phyloP scores from a whole-genome alignment of 2,329 filamentous ascomycete species.

The Berkeleyomyces rouxiae region DNA sequence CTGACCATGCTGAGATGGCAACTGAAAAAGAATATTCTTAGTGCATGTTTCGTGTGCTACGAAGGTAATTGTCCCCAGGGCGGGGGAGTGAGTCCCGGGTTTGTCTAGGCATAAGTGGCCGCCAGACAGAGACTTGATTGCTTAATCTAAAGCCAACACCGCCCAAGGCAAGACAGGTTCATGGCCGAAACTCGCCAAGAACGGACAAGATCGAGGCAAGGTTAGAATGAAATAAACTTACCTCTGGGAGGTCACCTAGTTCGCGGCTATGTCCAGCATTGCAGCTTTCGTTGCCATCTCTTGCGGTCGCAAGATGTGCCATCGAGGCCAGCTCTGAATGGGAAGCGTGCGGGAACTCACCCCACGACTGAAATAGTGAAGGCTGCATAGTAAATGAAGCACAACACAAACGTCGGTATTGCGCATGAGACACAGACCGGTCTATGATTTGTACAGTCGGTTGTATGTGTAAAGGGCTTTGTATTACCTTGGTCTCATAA shows the following conservation, averaged over 20 bases:
- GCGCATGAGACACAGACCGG: no score
- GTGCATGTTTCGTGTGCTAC: neutral
- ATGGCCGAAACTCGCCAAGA: neutral
- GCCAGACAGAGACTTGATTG: neutral
- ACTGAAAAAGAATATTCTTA: neutral
- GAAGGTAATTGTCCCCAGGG: neutral
- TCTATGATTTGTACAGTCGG: no score
- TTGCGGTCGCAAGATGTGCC: neutral
- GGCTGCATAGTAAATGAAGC: no score
- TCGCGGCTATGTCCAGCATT: neutral
- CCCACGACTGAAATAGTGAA: neutral
- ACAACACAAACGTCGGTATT: no score
- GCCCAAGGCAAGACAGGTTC: neutral
- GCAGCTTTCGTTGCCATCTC: neutral
- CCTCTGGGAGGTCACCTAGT: neutral
- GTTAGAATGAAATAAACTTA: neutral
- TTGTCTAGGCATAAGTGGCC: neutral
- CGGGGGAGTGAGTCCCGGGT: neutral
- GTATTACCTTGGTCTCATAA: no score
- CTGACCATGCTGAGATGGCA: slow-evolving; percentile 1
- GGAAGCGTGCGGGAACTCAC: neutral
- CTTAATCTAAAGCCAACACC: neutral
- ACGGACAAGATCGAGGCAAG: neutral
- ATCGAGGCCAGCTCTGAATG: neutral
- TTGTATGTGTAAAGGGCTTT: no score